Percentiles rank a stretch among this genome's conserved stretches.
These are phyloP conservation scores for Fusarium stilboides DNA, from an alignment of 2,329 filamentous ascomycete species.

Conservation along the genomic window DNA sequence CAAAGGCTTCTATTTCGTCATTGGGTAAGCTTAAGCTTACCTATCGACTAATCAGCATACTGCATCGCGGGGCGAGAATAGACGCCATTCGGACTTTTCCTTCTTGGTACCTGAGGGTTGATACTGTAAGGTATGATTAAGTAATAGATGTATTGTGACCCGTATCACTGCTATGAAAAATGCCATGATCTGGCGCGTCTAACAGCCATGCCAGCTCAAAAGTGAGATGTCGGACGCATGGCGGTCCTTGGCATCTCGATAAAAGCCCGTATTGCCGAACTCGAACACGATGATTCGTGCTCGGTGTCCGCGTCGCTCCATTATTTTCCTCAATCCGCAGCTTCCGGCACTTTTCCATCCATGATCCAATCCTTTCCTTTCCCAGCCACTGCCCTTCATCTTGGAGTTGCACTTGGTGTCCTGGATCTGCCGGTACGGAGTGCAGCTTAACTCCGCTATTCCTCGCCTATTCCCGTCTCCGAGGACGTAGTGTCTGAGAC, in stretches of 20 bases:
- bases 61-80: constrained; percentile 4
- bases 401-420: constrained; percentile 1
- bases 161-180: constrained; percentile 12
- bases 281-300: constrained; percentile 35
- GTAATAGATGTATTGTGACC: constrained; percentile 13
- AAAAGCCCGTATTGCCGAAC: constrained; percentile 28
- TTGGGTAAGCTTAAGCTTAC: constrained; percentile 24
- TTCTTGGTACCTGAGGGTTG: constrained; percentile 6
- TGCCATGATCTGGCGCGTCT: constrained; percentile 19
- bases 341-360: constrained; percentile 35
- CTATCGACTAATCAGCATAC: constrained; percentile 19
- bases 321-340: constrained; percentile 29
- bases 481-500: constrained; percentile 19
- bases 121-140: constrained; percentile 16
- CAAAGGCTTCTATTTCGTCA: constrained; percentile 28
- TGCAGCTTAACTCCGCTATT: constrained; percentile 11
- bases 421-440: constrained; percentile 7
- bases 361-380: constrained; percentile 15
- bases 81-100: constrained; percentile 8
- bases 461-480: constrained; percentile 16
- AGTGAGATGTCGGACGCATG: constrained; percentile 8
- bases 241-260: constrained; percentile 31
- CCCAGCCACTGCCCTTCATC: neutral
- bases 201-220: constrained; percentile 1
- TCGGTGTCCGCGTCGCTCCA: constrained; percentile 22